Conservation (phyloP, 1,284 basidiomycete species). For the Pulveroboletus sp. region DNA sequence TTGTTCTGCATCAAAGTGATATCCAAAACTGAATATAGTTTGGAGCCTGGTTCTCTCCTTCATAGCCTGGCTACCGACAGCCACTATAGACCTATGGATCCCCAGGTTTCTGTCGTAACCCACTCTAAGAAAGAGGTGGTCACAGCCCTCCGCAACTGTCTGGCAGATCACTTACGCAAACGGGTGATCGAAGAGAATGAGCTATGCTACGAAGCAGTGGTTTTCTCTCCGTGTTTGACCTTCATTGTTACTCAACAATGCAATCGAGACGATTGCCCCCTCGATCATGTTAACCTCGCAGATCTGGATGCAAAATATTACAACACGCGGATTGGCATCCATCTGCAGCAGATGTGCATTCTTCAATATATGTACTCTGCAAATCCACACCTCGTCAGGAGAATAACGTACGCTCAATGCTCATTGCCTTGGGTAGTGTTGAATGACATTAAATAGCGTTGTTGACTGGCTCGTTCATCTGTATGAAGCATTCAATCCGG, state of each 20-base stretch:
- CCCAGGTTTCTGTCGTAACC: neutral
- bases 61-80: neutral
- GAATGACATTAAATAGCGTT: no score
- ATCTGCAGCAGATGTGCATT: constrained; percentile 51
- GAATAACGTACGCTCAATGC: no score
- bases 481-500: constrained; percentile 44
- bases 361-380: constrained; percentile 36
- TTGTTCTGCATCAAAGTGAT: constrained; percentile 43
- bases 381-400: constrained; percentile 10
- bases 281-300: constrained; percentile 38
- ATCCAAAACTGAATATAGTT: constrained; percentile 30
- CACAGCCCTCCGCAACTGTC: constrained; percentile 16
- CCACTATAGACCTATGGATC: neutral
- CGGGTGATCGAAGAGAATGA: constrained; percentile 42
- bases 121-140: constrained; percentile 14
- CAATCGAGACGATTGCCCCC: constrained; percentile 39
- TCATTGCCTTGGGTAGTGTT: no score
- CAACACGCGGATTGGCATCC: constrained; percentile 44
- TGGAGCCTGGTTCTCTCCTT: constrained; percentile 15
- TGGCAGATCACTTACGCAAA: constrained; percentile 35
- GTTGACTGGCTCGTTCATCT: constrained; percentile 40
- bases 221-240: constrained; percentile 45
- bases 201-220: constrained; percentile 32
- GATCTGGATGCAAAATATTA: constrained; percentile 38
- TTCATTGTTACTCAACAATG: constrained; percentile 40